Base-by-base conservation (phyloP, 202 grass and related monocot genomes). In the Hordeum pubiflorum region DNA sequence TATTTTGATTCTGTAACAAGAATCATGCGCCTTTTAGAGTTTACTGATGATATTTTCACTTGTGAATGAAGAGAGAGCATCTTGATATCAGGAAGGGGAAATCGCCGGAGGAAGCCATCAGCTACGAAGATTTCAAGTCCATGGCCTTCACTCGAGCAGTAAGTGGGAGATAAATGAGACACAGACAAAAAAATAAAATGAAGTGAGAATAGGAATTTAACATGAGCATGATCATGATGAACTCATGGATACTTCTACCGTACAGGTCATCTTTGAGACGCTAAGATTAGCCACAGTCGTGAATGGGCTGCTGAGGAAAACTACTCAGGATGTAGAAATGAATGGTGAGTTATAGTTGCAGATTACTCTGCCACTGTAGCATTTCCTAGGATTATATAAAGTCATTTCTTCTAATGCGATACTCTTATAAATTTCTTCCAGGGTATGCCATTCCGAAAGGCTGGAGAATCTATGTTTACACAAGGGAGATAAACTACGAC, bases 301-400 rank as follows among this genome's bases (percentile, higher is more conserved):
- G 10, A 99, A 99, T 69, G 96, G 96, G 29, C 70, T 99, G n/a
- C 92, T 99, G n/a, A 99, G 96, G 86, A 99, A 93, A 88, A 95
- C 96, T 46, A 99, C 96, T 7, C 58, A 90, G 34, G 96, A 99
- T 85, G 89, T 99, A 18, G 82, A 93, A 76, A 79, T 99, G 86
- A 95, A 95, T 75, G 96, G 96, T 99, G 80, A 84, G 79, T 61
- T 55, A 6, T 62, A 5, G 2, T 57, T 0, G 0, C 11, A 44
- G 13, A 4, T 14, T 44, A 12, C 2, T 2, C 31, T 32, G 2
- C 2, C 2, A 32, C 2, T 32, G 2, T 32, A 32, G 31, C 31
- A 32, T 32, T 32, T 32, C 2, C 31, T 32, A 32, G 24, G 24
- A 26, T 26, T 0, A 26, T 26, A 26, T 26, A 26, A 26, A 26